Base-by-base conservation (phyloP, 177 flowering plant genomes). In the Vitis hybrid region DNA sequence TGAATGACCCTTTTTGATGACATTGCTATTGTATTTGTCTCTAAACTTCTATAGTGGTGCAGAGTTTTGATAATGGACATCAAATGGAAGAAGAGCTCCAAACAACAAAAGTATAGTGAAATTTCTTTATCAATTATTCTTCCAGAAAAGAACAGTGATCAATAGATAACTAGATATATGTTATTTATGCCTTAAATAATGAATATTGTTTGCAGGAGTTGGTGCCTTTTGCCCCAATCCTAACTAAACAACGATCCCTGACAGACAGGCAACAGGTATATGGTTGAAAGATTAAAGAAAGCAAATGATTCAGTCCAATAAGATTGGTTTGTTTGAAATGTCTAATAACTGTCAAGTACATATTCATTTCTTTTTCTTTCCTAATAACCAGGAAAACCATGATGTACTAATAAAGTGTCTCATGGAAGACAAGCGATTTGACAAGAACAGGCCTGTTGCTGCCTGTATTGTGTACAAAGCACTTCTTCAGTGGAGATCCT, bases 401-500 rank as follows among this genome's bases (percentile, higher is more conserved):
- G 93, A 91, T 63, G 73, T 77, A 57, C 85, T 91, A 11, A 81
- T 91, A 77, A 90, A 88, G 77, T 90, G 92, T 57, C 85, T 91
- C 23, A 54, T 78, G 59, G 89, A 88, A 75, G 91, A 90, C 52
- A 86, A 80, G 68, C 61, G 79, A 66, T 91, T 91, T 77, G 86
- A 86, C 66, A 82, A 85, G 67, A 79, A 73, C 56, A 86, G 79
- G 70, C 88, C 97, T 18, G 84, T 75, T 12, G 87, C 91, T 62
- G 91, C 96, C 11, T 88, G 85, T 64, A 75, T 83, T 51, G 84
- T 91, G 10, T 89, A 84, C 71, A 89, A 82, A 77, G 76, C 87
- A 72, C 88, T 91, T 72, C 81, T 91, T 71, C 96, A 89, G 49
- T 91, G 96, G 96, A 81, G 92, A 81, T 86, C 93, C 60, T 91